These are phyloP conservation scores for Ajuga chamaepitys DNA, from an alignment of 257 asterid species.

Conservation along the genomic window DNA sequence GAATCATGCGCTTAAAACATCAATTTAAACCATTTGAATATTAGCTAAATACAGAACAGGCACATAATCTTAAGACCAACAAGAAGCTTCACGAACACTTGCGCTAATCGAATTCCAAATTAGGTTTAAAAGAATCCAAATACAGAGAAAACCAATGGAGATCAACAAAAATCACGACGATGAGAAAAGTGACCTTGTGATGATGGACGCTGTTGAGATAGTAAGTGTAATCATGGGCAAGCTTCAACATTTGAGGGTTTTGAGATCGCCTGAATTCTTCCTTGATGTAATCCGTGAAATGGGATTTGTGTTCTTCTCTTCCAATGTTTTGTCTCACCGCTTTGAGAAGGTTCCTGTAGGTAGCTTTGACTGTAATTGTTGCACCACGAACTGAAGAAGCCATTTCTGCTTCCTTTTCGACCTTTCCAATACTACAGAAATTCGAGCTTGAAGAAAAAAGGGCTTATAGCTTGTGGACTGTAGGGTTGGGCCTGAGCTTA, in stretches of 20 bases:
- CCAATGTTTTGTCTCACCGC: slow-evolving; percentile 65
- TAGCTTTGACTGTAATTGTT: slow-evolving; percentile 30
- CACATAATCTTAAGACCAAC: not conserved
- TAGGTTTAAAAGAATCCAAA: not conserved
- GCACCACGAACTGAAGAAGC: slow-evolving; percentile 31
- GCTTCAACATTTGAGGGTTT: slow-evolving; percentile 41
- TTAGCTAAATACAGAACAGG: not conserved
- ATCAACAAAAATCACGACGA: not conserved
- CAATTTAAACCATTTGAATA: not conserved
- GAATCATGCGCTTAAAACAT: not conserved
- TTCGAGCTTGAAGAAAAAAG: too few species aligned
- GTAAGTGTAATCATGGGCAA: slow-evolving; percentile 60
- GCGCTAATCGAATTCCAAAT: not conserved
- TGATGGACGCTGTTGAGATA: slow-evolving; percentile 81
- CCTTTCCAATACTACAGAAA: not conserved
- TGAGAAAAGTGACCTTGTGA: slow-evolving; percentile 49
- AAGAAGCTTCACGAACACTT: not conserved
- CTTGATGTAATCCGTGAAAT: slow-evolving; percentile 62
- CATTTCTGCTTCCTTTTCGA: slow-evolving; percentile 18
- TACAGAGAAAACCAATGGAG: not conserved
- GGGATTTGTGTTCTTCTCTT: slow-evolving; percentile 46
- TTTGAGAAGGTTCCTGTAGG: slow-evolving; percentile 61
- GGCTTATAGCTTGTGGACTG: too few species aligned
- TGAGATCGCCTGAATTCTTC: slow-evolving; percentile 49
- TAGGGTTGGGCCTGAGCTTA: too few species aligned